Percentiles rank a stretch among this genome's conserved stretches.
Conservation (phyloP, 257 asterid genomes). For the Thymus mandschuricus region DNA sequence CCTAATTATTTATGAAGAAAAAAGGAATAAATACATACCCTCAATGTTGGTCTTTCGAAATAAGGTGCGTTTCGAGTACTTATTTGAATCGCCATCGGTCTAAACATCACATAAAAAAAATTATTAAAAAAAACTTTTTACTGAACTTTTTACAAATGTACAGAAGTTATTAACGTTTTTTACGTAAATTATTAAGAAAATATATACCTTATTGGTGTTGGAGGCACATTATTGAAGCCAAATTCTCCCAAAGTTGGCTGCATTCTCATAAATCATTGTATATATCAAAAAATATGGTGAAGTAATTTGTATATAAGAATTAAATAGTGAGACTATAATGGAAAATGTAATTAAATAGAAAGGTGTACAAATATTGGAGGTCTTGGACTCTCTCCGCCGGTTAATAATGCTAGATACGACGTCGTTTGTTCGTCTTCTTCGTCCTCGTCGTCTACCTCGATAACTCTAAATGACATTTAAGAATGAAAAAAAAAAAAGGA, state of each 20-base stretch:
- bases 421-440: constrained; percentile 15
- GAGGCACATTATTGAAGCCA: background rate
- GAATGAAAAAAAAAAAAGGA: too few relatives aligned
- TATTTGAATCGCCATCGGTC: constrained; percentile 11
- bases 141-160: background rate
- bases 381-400: constrained; percentile 11
- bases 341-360: too few relatives aligned
- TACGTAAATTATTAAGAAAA: background rate
- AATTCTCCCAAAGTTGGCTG: constrained; percentile 8
- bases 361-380: constrained; percentile 11
- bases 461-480: background rate
- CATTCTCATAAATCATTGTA: background rate
- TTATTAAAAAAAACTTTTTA: background rate
- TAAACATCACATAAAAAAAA: background rate
- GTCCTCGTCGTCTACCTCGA: constrained; percentile 16
- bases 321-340: background rate
- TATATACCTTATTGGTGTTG: constrained; percentile 19
- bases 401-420: constrained; percentile 15
- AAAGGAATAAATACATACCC: constrained; percentile 7
- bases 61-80: background rate
- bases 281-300: background rate
- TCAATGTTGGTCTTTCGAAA: constrained; percentile 4
- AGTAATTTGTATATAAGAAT: background rate
- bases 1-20: background rate
- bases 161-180: background rate